Conservation (phyloP, 179 eudicot genomes). For the Drosera spatulata region DNA sequence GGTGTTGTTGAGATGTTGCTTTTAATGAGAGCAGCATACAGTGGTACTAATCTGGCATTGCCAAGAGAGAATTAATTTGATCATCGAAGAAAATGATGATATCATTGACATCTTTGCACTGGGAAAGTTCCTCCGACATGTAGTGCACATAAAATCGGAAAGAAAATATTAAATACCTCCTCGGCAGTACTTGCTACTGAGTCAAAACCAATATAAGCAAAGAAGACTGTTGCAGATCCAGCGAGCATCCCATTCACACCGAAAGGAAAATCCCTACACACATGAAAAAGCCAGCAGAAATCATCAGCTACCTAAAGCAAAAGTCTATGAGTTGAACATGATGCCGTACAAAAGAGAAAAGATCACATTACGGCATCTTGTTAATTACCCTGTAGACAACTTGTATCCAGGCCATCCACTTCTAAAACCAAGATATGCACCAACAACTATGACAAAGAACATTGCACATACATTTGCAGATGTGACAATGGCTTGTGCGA, state of each 20-base stretch:
- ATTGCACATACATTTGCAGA: slow-evolving; percentile 79
- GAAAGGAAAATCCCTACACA: slow-evolving; percentile 57
- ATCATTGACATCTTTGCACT: too few species aligned
- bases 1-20: too few species aligned
- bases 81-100: too few species aligned
- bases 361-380: neutral
- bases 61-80: too few species aligned
- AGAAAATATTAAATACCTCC: slow-evolving; percentile 37
- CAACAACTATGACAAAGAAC: slow-evolving; percentile 78
- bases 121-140: too few species aligned
- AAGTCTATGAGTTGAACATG: too few species aligned
- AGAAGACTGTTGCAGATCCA: slow-evolving; percentile 78
- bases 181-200: slow-evolving; percentile 97
- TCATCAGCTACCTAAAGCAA: neutral
- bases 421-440: slow-evolving; percentile 77
- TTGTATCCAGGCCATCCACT: slow-evolving; percentile 93
- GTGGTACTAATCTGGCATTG: too few species aligned
- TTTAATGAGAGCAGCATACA: too few species aligned
- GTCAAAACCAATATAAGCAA: slow-evolving; percentile 37
- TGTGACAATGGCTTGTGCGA: slow-evolving; percentile 75
- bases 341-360: neutral
- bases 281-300: neutral
- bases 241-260: slow-evolving; percentile 96
- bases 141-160: neutral
- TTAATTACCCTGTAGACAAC: slow-evolving; percentile 63